Evolutionary conservation across 306 rosid genomes (phyloP).

Genomic region (Malus fusca): DNA sequence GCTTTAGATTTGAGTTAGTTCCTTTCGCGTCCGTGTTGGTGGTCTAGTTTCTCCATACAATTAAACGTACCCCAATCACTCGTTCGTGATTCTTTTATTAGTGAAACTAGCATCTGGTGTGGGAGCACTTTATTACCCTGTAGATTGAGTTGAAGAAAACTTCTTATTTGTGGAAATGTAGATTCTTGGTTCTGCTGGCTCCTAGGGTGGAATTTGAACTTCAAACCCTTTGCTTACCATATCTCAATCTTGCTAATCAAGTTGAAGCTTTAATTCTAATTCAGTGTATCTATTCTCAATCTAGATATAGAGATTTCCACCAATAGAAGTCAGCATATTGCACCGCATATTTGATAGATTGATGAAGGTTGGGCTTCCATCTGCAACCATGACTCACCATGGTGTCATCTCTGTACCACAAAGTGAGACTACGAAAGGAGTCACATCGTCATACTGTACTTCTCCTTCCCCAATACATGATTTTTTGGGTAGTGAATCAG

Average conservation of each 20-base stretch:
- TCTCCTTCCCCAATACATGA: constrained; percentile 13
- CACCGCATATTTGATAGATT: not conserved
- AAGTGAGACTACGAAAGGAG: constrained; percentile 16
- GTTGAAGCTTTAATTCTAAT: not conserved
- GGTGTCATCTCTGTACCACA: constrained; percentile 9
- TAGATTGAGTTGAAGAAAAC: not conserved
- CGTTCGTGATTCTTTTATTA: not conserved
- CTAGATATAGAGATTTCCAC: not conserved
- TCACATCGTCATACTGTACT: constrained; percentile 12
- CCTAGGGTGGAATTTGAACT: not conserved
- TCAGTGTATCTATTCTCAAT: not conserved
- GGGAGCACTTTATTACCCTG: not conserved
- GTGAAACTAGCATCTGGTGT: not conserved
- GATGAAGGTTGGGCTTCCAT: constrained; percentile 16
- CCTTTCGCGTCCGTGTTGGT: not conserved
- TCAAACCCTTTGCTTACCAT: not conserved
- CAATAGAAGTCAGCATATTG: not conserved
- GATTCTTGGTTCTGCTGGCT: not conserved
- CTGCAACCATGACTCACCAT: constrained; percentile 18
- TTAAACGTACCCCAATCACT: not conserved
- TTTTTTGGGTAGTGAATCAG: constrained; percentile 21
- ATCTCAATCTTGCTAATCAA: not conserved
- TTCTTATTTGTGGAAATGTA: constrained; percentile 11
- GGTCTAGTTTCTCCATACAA: not conserved
- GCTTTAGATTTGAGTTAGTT: constrained; percentile 8